Percentiles rank a stretch among this genome's conserved stretches.
Conservation (phyloP, 768 basidiomycete genomes). For the Tulasnella calospora region DNA sequence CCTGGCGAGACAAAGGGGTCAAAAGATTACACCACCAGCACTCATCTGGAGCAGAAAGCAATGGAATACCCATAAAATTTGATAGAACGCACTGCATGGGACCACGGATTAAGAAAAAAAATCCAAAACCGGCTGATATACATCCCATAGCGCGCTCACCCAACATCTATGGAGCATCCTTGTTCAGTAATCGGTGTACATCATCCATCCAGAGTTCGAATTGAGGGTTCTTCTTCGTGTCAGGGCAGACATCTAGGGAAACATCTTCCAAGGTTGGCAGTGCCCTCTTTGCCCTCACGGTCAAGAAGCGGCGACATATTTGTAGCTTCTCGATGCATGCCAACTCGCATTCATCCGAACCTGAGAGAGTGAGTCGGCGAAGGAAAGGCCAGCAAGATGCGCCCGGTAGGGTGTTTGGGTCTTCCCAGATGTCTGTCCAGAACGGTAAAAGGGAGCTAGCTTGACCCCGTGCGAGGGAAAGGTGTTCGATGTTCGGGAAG, state of each 20-base stretch:
- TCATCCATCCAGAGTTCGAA: not conserved
- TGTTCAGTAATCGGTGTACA: not conserved
- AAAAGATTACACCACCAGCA: not conserved
- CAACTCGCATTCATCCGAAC: not conserved
- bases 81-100: not conserved
- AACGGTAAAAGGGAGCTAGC: not conserved
- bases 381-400: not conserved
- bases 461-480: not conserved
- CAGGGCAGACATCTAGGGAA: not conserved
- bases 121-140: not conserved
- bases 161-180: not conserved
- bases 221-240: not conserved
- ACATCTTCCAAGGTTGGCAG: not conserved
- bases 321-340: not conserved
- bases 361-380: not conserved
- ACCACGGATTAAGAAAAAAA: not conserved
- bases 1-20: too few relatives aligned
- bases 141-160: not conserved
- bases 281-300: not conserved
- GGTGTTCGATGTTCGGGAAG: not conserved
- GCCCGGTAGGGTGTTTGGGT: not conserved
- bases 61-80: not conserved
- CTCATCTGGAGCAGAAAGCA: not conserved
- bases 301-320: not conserved
- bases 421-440: not conserved